Evolutionary conservation across 2,329 filamentous ascomycete species (phyloP).

Genomic region (Tolypocladium sp.): DNA sequence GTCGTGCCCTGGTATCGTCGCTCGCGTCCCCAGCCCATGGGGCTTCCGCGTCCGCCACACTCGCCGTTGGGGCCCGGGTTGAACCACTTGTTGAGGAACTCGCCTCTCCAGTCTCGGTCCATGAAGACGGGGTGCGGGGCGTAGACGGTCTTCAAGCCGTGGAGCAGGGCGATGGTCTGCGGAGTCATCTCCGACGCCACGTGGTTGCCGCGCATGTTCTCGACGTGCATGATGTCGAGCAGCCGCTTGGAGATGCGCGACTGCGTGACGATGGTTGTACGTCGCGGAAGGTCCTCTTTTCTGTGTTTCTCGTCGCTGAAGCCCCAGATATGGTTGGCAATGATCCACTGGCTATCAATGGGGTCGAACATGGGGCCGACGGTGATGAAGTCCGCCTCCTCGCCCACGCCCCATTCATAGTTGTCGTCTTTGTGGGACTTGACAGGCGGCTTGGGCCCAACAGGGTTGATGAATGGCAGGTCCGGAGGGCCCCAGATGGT

Average conservation of each 20-base stretch:
- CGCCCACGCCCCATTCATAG: slow-evolving; percentile 67
- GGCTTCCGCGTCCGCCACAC: slow-evolving; percentile 43
- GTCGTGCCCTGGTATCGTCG: slow-evolving; percentile 47
- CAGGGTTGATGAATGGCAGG: slow-evolving; percentile 49
- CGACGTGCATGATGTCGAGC: slow-evolving; percentile 68
- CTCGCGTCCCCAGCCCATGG: slow-evolving; percentile 52
- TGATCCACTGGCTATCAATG: slow-evolving; percentile 63
- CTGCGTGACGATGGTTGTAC: slow-evolving; percentile 71
- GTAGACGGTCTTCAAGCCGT: slow-evolving; percentile 71
- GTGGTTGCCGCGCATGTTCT: slow-evolving; percentile 64
- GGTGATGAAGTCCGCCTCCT: slow-evolving; percentile 65
- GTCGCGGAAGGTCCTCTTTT: slow-evolving; percentile 53
- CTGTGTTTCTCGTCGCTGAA: slow-evolving; percentile 44
- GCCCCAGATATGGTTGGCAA: slow-evolving; percentile 58
- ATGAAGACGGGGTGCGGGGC: slow-evolving; percentile 74
- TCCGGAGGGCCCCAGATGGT: slow-evolving; percentile 59
- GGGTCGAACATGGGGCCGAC: slow-evolving; percentile 76
- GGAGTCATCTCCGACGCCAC: slow-evolving; percentile 76
- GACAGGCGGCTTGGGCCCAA: slow-evolving; percentile 55
- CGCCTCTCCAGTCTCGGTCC: slow-evolving; percentile 59
- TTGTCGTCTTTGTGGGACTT: slow-evolving; percentile 51
- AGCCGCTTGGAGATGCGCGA: slow-evolving; percentile 63
- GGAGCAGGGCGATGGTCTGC: slow-evolving; percentile 62
- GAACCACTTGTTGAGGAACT: slow-evolving; percentile 47
- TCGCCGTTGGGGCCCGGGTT: slow-evolving; percentile 48